A percentile compares a stretch with the other conserved stretches of the same genome.
Evolutionary conservation across 2,329 filamentous ascomycete species (phyloP).

Genomic region (Allantophomopsis cytisporea): DNA sequence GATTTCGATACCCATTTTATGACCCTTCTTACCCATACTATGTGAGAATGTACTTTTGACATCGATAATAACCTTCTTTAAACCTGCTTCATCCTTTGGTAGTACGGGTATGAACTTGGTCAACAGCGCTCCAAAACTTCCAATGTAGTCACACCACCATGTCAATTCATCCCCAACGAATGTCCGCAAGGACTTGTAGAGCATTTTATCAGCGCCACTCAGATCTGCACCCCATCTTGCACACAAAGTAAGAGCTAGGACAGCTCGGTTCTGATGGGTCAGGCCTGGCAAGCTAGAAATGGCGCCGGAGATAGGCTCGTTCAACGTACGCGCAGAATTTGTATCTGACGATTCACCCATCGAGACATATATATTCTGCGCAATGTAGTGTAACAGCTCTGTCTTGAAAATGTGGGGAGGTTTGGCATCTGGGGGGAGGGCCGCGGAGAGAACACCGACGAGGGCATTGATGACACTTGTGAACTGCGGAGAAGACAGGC

Average conservation of each 20-base stretch:
- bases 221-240: conserved; percentile 59
- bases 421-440: conserved; percentile 7
- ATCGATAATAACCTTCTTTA: no score
- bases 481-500: conserved; percentile 7
- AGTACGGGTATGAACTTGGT: conserved; percentile 1
- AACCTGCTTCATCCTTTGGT: neutral
- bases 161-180: conserved; percentile 11
- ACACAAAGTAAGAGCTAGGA: conserved; percentile 58
- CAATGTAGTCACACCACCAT: conserved; percentile 19
- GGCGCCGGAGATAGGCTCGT: conserved; percentile 55
- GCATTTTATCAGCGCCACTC: conserved; percentile 27
- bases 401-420: conserved; percentile 27
- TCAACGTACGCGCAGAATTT: conserved; percentile 57
- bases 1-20: no score
- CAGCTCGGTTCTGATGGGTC: conserved; percentile 56
- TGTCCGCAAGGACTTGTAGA: conserved; percentile 10
- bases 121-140: conserved; percentile 6
- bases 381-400: conserved; percentile 30
- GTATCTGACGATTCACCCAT: conserved; percentile 32
- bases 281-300: conserved; percentile 55
- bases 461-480: conserved; percentile 22
- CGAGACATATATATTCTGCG: conserved; percentile 35
- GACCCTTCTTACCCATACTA: no score
- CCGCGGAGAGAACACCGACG: conserved; percentile 2
- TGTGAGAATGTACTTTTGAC: no score